Evolutionary conservation across 2,329 filamentous ascomycete species (phyloP).

Genomic region (Cladosporium austrohemisphaericum): DNA sequence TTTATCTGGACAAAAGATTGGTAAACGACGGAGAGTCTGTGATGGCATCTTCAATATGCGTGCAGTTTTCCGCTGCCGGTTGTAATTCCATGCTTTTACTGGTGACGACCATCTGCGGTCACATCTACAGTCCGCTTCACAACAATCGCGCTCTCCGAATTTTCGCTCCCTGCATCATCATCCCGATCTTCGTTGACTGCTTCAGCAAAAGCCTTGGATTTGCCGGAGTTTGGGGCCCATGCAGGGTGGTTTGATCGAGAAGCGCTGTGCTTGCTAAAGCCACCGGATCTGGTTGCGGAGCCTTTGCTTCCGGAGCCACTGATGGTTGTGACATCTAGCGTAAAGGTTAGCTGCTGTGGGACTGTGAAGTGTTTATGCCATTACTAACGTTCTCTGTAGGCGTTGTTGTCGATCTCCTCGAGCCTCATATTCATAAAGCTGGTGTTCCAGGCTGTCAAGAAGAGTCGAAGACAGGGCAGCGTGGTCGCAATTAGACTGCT

Average conservation of each 20-base stretch:
- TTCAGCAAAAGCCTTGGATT: conserved; percentile 5
- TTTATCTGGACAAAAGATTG: too few relatives aligned
- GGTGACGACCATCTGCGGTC: too few relatives aligned
- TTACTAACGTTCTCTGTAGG: conserved; percentile 12
- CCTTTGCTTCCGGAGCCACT: conserved; percentile 4
- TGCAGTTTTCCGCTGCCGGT: too few relatives aligned
- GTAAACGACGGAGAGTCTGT: too few relatives aligned
- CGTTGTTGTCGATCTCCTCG: conserved; percentile 12
- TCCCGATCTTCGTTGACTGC: neutral
- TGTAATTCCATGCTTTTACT: too few relatives aligned
- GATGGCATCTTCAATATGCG: too few relatives aligned
- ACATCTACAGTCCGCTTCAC: conserved; percentile 10
- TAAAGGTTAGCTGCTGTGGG: neutral
- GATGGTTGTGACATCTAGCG: conserved; percentile 2
- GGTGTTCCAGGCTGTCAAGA: conserved; percentile 22
- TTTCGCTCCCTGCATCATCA: conserved; percentile 23
- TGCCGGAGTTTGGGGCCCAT: conserved; percentile 1
- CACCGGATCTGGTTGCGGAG: neutral
- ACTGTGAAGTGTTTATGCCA: neutral
- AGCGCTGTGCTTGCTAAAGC: neutral
- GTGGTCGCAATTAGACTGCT: conserved; percentile 21
- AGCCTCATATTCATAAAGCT: conserved; percentile 17
- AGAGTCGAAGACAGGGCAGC: conserved; percentile 22
- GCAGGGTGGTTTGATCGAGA: neutral
- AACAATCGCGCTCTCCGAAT: conserved; percentile 7